Evolutionary conservation across 2,329 filamentous ascomycete genomes (phyloP).

Genomic region (Diplocarpon mali): DNA sequence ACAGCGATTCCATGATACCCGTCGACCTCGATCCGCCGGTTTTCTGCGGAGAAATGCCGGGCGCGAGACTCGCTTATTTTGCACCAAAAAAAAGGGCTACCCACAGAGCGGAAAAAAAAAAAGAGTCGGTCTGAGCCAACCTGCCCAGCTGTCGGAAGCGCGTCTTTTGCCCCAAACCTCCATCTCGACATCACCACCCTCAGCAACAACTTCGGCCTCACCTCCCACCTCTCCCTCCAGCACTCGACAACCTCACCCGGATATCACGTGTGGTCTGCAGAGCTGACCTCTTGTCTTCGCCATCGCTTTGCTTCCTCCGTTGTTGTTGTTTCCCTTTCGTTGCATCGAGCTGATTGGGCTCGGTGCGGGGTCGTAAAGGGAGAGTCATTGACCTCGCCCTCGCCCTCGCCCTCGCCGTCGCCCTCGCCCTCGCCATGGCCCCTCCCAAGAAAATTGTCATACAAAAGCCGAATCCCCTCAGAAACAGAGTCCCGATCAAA

Average conservation of each 20-base stretch:
- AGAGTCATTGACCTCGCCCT: not conserved
- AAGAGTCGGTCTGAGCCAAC: not conserved
- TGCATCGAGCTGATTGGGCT: no score
- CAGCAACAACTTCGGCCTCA: not conserved
- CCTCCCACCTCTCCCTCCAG: not conserved
- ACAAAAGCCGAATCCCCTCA: constrained; percentile 15
- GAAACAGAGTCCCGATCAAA: constrained; percentile 14
- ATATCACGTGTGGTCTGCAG: constrained; percentile 8
- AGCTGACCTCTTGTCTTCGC: not conserved
- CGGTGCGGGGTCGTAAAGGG: no score
- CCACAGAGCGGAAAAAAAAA: no score
- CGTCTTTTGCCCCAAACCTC: not conserved
- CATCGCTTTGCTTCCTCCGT: not conserved
- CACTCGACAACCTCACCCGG: not conserved
- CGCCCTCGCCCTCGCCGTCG: constrained; percentile 1
- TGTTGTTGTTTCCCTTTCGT: no score
- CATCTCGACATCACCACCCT: constrained; percentile 1
- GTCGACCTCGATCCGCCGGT: not conserved
- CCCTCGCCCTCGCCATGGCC: constrained; percentile 1
- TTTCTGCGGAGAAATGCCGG: not conserved
- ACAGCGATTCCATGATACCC: no score
- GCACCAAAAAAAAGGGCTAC: not conserved
- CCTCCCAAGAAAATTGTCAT: constrained; percentile 2
- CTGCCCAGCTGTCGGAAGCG: not conserved
- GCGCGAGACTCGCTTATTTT: not conserved